These are phyloP conservation scores for Nicotiana sylvestris DNA, from an alignment of 257 asterid species.

Conservation along the genomic window DNA sequence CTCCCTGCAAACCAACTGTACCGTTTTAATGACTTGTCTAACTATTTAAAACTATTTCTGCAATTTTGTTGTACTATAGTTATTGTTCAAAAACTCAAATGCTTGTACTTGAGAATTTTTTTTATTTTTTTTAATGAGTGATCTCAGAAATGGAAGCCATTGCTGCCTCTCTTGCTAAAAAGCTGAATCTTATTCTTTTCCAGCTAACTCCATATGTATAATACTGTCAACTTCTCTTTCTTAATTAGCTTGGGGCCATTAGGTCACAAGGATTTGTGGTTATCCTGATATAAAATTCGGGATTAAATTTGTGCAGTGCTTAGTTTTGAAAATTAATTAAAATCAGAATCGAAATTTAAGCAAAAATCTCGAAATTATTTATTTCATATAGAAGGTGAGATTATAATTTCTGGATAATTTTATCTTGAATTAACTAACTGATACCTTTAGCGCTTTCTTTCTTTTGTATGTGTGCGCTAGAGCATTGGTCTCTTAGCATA, in stretches of 20 bases:
- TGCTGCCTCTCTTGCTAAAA: slow-evolving; percentile 29
- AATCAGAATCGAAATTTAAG: too few relatives aligned
- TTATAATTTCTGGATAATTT: too few relatives aligned
- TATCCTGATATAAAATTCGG: too few relatives aligned
- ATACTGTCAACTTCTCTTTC: neutral
- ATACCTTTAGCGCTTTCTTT: neutral
- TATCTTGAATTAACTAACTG: too few relatives aligned
- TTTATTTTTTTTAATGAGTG: neutral
- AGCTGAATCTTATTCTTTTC: slow-evolving; percentile 31
- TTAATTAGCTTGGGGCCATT: too few relatives aligned
- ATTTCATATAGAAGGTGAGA: too few relatives aligned
- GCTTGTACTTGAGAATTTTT: neutral
- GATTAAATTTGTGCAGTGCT: too few relatives aligned
- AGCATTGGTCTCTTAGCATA: too few relatives aligned
- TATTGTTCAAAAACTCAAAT: neutral
- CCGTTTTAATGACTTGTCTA: slow-evolving; percentile 26
- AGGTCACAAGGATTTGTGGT: too few relatives aligned
- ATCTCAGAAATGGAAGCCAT: slow-evolving; percentile 15
- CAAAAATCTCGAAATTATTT: too few relatives aligned
- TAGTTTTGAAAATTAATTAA: too few relatives aligned
- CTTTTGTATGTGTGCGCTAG: too few relatives aligned
- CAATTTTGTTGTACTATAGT: neutral
- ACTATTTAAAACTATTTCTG: neutral
- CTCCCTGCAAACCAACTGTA: slow-evolving; percentile 39
- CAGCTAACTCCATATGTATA: slow-evolving; percentile 14